These are phyloP conservation scores for Tolypocladium tropicale DNA, from an alignment of 2,329 filamentous ascomycete species.

Conservation along the genomic window DNA sequence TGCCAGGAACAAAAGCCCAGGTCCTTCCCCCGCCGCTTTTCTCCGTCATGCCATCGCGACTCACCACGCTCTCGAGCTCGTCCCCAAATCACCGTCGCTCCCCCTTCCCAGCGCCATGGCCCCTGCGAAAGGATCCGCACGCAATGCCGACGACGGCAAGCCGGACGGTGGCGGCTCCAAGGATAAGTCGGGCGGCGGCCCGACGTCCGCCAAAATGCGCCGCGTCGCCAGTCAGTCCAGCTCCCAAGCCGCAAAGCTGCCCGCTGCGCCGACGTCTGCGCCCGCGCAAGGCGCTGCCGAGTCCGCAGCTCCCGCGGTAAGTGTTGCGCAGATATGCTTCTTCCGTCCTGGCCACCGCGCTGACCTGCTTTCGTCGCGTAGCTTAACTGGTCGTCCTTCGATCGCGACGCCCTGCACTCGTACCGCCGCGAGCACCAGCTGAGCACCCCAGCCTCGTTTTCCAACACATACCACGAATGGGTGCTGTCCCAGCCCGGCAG, in stretches of 20 bases:
- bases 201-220: constrained; percentile 43
- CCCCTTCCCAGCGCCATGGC: constrained; percentile 23
- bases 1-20: not conserved
- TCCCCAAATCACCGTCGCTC: not conserved
- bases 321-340: constrained; percentile 8
- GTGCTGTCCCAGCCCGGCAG: constrained; percentile 50
- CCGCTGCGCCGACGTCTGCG: constrained; percentile 26
- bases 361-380: constrained; percentile 14
- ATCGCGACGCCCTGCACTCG: constrained; percentile 56
- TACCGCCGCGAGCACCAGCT: constrained; percentile 69
- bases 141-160: constrained; percentile 34
- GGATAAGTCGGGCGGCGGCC: constrained; percentile 33
- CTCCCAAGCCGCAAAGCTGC: constrained; percentile 25
- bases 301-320: constrained; percentile 21
- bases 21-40: not conserved
- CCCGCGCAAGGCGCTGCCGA: constrained; percentile 19
- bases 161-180: constrained; percentile 27
- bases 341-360: not conserved
- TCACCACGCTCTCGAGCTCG: not conserved
- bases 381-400: constrained; percentile 59
- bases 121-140: constrained; percentile 35
- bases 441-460: constrained; percentile 60
- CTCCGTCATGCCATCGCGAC: not conserved
- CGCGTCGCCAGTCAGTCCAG: constrained; percentile 43
- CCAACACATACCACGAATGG: constrained; percentile 49